Evolutionary conservation across 768 basidiomycete species (phyloP).

Genomic region (Trametes gibbosa): DNA sequence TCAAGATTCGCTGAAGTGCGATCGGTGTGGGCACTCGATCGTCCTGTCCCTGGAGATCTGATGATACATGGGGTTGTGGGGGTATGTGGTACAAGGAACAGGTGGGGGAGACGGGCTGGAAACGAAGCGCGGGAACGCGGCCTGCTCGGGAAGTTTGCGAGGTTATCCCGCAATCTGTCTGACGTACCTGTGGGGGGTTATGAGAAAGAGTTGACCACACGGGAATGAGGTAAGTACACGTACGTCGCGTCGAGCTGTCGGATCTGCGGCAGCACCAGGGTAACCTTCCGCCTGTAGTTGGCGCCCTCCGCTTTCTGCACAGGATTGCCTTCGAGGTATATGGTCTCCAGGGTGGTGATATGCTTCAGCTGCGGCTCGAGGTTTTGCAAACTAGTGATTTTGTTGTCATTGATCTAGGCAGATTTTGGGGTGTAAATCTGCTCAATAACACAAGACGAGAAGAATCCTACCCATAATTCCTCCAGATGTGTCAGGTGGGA

Average conservation of each 20-base stretch:
- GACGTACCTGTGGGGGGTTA: conserved; percentile 19
- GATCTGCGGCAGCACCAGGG: conserved; percentile 82
- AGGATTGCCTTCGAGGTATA: conserved; percentile 96
- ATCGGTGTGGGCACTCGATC: conserved; percentile 15
- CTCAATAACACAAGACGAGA: no score
- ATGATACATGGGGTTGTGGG: conserved; percentile 15
- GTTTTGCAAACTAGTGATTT: conserved; percentile 65
- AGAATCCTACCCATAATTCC: conserved; percentile 98
- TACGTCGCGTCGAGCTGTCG: conserved; percentile 96
- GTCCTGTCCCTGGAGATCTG: conserved; percentile 14
- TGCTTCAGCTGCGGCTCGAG: conserved; percentile 66
- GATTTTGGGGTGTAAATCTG: no score
- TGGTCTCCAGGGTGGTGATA: conserved; percentile 67
- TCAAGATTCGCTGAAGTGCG: conserved; percentile 12
- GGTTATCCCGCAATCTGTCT: conserved; percentile 11
- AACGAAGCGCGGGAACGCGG: not conserved
- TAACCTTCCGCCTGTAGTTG: conserved; percentile 85
- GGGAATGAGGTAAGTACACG: conserved; percentile 33
- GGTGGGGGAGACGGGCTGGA: not conserved
- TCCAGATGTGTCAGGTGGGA: conserved; percentile 76
- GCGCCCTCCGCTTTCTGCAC: conserved; percentile 77
- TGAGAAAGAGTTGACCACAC: not conserved
- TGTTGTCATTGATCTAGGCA: conserved; percentile 83
- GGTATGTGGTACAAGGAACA: conserved; percentile 18
- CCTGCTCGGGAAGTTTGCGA: not conserved